Conservation (phyloP, 345 rosid species). For the Hibiscus mutabilis region DNA sequence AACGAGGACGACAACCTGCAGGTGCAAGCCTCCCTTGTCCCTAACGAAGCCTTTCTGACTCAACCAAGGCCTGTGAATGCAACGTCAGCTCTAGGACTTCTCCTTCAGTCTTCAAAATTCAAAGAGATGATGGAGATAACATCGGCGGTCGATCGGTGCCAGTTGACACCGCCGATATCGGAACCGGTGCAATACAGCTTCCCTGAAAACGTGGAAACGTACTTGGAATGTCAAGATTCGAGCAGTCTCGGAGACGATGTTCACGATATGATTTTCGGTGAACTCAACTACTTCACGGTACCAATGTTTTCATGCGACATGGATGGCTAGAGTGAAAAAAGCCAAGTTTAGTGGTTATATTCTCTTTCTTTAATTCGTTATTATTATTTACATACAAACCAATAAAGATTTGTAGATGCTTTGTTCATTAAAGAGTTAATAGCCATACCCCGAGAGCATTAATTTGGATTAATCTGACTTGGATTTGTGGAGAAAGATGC, state of each 20-base stretch:
- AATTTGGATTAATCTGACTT: no score
- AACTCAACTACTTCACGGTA: conserved; percentile 38
- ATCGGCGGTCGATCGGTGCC: conserved; percentile 19
- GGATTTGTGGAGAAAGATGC: no score
- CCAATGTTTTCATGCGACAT: conserved; percentile 51
- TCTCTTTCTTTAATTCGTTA: background rate
- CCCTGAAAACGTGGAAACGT: conserved; percentile 73
- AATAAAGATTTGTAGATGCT: background rate
- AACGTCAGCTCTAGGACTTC: conserved; percentile 59
- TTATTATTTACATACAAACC: background rate
- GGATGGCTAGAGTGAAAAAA: conserved; percentile 17
- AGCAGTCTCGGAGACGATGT: conserved; percentile 36
- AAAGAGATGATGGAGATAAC: conserved; percentile 69
- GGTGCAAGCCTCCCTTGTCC: conserved; percentile 1
- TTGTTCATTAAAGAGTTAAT: no score
- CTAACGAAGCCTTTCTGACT: background rate
- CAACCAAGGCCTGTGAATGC: conserved; percentile 25
- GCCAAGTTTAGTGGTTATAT: background rate
- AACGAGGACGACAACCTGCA: background rate
- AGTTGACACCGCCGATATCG: conserved; percentile 5
- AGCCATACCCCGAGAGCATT: no score
- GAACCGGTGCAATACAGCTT: conserved; percentile 49
- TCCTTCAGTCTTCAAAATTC: conserved; percentile 55
- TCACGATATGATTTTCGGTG: conserved; percentile 44
- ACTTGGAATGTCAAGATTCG: conserved; percentile 56